Evolutionary conservation across 108 stramenopile species (phyloP), one percentile per base, ranked within the genome.

Genomic region (Cyclotella kingstonii): DNA sequence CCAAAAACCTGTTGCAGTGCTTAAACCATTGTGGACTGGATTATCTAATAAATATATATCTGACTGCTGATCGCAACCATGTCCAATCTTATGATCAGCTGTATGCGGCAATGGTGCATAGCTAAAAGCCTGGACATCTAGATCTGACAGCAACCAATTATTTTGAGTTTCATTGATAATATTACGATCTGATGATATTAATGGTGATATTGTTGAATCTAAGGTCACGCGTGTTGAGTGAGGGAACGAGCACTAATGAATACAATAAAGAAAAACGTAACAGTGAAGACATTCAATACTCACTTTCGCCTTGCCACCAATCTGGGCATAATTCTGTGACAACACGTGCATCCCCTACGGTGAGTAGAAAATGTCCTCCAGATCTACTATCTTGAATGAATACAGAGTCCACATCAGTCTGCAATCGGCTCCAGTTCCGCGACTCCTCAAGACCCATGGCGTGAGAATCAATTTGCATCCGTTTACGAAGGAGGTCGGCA

Each of bases 71-170:
- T 42, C 48, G 29, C 31, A 26, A 34, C 73, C 60, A 31, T 31
- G 41, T 33, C 63, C 60, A 47, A 77, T 63, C 55, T 63, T 55
- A 40, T 70, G 67, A 46, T 89, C 87, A 26, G 90, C 72, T 15
- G 89, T 92, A 63, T 88, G 82, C 0, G 97, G 95, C 19, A 98
- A 78, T 22, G 97, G 97, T 6, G 89, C 75, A 68, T 96, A 98
- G 56, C 92, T 85, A 65, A 98, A 96, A 15, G 95, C 94, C 50
- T 65, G 63, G 7, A 95, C 93, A 67, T 95, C 94, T 14, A 95
- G 61, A 48, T 96, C 97, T 14, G 85, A 90, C 2, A 94, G 82
- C 61, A 73, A 80, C 95, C 95, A 96, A 41, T 90, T 84, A 4
- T 85, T 82, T 28, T 76, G 82, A 0, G 88, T 90, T 55, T 90